Evolutionary conservation across 2,329 filamentous ascomycete species (phyloP).

Genomic region (Fusarium luffae): DNA sequence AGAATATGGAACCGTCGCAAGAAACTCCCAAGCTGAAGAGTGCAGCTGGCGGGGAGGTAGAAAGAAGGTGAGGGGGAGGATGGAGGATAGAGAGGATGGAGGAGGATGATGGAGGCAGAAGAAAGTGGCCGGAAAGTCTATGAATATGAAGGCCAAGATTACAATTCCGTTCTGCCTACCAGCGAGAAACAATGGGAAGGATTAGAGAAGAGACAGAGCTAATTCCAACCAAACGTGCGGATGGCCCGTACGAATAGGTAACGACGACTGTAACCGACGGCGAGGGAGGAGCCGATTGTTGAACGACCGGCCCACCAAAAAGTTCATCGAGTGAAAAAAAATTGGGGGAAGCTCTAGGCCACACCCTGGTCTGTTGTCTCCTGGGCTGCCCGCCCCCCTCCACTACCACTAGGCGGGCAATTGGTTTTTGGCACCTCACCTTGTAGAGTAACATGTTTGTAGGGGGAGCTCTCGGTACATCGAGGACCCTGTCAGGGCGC

Average conservation of each 20-base stretch:
- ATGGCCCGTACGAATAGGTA: conserved; percentile 44
- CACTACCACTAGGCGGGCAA: not conserved
- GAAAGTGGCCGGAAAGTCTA: conserved; percentile 38
- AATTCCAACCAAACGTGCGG: conserved; percentile 33
- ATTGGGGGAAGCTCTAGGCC: conserved; percentile 49
- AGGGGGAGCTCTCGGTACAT: conserved; percentile 39
- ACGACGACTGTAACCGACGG: conserved; percentile 45
- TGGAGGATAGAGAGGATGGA: conserved; percentile 15
- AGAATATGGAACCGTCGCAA: conserved; percentile 42
- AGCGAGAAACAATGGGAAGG: conserved; percentile 40
- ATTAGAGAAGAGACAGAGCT: conserved; percentile 31
- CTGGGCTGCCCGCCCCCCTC: conserved; percentile 6
- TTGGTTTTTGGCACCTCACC: conserved; percentile 9
- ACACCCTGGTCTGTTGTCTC: conserved; percentile 38
- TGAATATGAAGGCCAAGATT: conserved; percentile 43
- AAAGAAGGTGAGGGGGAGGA: conserved; percentile 23
- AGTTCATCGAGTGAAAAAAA: conserved; percentile 48
- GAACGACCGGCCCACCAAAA: conserved; percentile 51
- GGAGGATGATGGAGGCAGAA: conserved; percentile 42
- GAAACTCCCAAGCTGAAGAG: conserved; percentile 42
- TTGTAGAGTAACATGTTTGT: conserved; percentile 21
- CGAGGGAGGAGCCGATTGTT: conserved; percentile 51
- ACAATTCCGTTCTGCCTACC: conserved; percentile 43
- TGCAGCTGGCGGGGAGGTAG: conserved; percentile 42
- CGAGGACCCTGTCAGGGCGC: conserved; percentile 25